Percentiles rank a stretch among this genome's conserved stretches.
These are phyloP conservation scores for Hanseniaspora jakobsenii DNA, from an alignment of 805 yeast genomes.

Conservation along the genomic window DNA sequence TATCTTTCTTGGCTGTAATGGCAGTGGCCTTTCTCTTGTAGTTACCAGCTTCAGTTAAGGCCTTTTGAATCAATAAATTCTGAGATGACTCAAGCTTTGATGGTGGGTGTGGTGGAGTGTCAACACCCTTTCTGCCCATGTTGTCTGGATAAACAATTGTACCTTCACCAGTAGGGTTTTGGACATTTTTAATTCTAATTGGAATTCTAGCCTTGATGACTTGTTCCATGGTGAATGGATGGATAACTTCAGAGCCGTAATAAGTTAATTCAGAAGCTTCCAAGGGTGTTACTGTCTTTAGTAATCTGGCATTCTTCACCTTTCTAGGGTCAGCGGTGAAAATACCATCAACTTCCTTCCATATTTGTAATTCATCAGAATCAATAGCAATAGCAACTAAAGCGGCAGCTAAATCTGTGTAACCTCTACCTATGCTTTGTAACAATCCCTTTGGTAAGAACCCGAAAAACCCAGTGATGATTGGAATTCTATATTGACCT, in stretches of 20 bases:
- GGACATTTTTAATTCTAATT: constrained; percentile 90
- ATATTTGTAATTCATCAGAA: constrained; percentile 90
- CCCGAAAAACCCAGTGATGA: constrained; percentile 92
- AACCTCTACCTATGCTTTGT: constrained; percentile 91
- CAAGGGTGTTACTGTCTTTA: constrained; percentile 87
- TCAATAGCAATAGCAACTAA: constrained; percentile 81
- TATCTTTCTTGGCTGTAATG: constrained; percentile 86
- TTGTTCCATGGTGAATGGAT: constrained; percentile 98
- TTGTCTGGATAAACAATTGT: constrained; percentile 91
- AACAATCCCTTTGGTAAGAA: constrained; percentile 89
- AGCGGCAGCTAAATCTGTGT: constrained; percentile 96
- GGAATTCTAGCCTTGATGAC: constrained; percentile 93
- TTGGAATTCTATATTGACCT: constrained; percentile 51
- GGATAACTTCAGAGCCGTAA: constrained; percentile 95
- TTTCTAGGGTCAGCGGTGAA: constrained; percentile 98
- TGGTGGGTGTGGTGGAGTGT: constrained; percentile 92
- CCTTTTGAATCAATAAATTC: constrained; percentile 15
- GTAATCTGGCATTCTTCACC: constrained; percentile 75
- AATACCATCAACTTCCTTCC: constrained; percentile 99
- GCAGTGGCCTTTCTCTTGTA: constrained; percentile 77
- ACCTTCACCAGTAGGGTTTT: constrained; percentile 84
- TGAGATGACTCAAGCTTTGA: constrained; percentile 40
- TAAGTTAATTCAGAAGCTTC: constrained; percentile 97
- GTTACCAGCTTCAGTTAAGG: constrained; percentile 31
- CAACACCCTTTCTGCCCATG: constrained; percentile 71